These are phyloP conservation scores for Porphyrellus sp. DNA, from an alignment of 1,284 basidiomycete genomes.

Conservation along the genomic window DNA sequence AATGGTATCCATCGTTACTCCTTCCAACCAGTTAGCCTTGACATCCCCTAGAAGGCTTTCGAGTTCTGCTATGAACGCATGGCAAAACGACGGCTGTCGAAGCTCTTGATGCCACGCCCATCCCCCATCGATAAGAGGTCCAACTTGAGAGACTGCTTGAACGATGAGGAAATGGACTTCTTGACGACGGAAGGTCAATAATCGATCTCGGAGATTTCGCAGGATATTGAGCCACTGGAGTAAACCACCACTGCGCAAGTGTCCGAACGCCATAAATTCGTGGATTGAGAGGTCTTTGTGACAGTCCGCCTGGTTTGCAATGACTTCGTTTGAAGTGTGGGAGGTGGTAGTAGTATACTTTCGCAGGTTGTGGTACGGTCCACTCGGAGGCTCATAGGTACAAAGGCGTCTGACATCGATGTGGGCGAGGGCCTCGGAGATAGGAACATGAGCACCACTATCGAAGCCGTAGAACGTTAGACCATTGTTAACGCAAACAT, in stretches of 20 bases:
- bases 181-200: slow-evolving; percentile 36
- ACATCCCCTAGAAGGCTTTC: not conserved
- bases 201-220: slow-evolving; percentile 38
- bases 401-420: slow-evolving; percentile 27
- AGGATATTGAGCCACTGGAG: slow-evolving; percentile 51
- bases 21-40: slow-evolving; percentile 5
- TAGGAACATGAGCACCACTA: slow-evolving; percentile 13
- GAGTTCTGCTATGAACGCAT: slow-evolving; percentile 38
- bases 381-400: slow-evolving; percentile 30
- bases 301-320: not conserved
- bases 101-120: slow-evolving; percentile 40
- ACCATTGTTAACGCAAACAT: slow-evolving; percentile 38
- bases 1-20: slow-evolving; percentile 9
- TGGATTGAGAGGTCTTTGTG: slow-evolving; percentile 35
- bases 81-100: slow-evolving; percentile 33
- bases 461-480: slow-evolving; percentile 29
- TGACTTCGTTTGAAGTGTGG: slow-evolving; percentile 41
- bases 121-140: slow-evolving; percentile 24
- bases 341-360: slow-evolving; percentile 36
- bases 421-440: slow-evolving; percentile 7
- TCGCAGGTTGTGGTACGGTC: slow-evolving; percentile 39
- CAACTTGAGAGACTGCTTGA: slow-evolving; percentile 25
- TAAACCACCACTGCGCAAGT: slow-evolving; percentile 41
- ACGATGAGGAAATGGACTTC: slow-evolving; percentile 32
- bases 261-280: slow-evolving; percentile 43